Percentiles rank a stretch among this genome's conserved stretches.
These are phyloP conservation scores for Cadophora sp. DNA, from an alignment of 2,329 filamentous ascomycete genomes.

Conservation along the genomic window DNA sequence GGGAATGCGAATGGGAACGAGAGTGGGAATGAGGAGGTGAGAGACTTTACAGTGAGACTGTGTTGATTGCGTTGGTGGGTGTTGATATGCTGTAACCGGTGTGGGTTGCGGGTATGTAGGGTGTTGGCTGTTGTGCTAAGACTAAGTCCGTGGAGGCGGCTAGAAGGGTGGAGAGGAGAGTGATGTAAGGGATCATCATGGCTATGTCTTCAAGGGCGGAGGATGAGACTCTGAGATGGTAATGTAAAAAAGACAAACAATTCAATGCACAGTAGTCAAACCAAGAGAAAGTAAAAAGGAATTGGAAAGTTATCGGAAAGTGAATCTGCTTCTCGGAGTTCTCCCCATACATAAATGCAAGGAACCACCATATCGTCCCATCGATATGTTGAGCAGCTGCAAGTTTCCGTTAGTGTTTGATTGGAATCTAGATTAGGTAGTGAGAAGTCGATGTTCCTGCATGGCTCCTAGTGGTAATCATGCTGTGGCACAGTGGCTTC, in stretches of 20 bases:
- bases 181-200: background rate
- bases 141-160: too few species aligned
- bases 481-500: background rate
- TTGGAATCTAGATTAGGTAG: background rate
- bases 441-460: background rate
- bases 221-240: too few species aligned
- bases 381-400: background rate
- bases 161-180: background rate
- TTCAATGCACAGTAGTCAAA: too few species aligned
- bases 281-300: too few species aligned
- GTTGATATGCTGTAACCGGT: background rate
- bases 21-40: too few species aligned
- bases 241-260: too few species aligned
- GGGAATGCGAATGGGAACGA: too few species aligned
- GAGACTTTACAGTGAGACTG: too few species aligned
- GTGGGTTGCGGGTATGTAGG: constrained; percentile 5
- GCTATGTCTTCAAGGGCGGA: too few species aligned
- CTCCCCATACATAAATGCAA: background rate
- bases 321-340: background rate
- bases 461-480: constrained; percentile 3
- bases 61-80: background rate
- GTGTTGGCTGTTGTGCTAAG: constrained; percentile 11
- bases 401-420: background rate
- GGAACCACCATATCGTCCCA: background rate
- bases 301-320: too few species aligned